Evolutionary conservation across 108 stramenopile species (phyloP), one percentile per base, ranked within the genome.

Genomic region (Chaetoceros muelleri): DNA sequence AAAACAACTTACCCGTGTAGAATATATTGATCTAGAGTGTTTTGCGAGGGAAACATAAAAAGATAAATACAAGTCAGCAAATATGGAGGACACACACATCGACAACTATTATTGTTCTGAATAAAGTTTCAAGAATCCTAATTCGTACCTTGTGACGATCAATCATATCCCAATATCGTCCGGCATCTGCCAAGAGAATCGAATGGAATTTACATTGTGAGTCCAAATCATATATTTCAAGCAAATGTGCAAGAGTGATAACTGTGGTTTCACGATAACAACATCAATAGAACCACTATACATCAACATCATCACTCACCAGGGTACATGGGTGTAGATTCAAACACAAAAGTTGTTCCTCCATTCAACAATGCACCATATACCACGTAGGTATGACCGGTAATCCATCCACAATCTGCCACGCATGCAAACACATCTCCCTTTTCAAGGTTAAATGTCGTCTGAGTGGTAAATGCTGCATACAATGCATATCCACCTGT

Each of bases 391-490:
- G 86, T 82, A 62, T 97, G 96, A 3, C 96, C 95, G 13, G 98
- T 97, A 60, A 99, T 97, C 95, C 97, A 98, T 21, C 95, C 95
- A 45, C 84, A 83, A 66, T 96, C 95, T 0, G 95, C 96, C 16
- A 99, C 96, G 67, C 98, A 99, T 0, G 95, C 95, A 71, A 90
- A 97, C 44, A 99, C 70, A 69, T 98, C 96, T 18, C 81, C 87
- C 22, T 65, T 67, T 19, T 72, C 52, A 46, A 79, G 71, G 53
- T 72, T 91, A 58, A 98, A 98, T 26, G 78, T 80, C 5, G 64
- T 84, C 69, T 94, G 72, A 40, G 79, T 79, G 20, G 96, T 98
- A 48, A 81, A 66, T 56, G 72, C 71, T 8, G 96, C 93, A 63
- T 84, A 95, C 51, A 96, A 65, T 8, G 96, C 70, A 74, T 97